Base-by-base conservation (phyloP, 202 grass and related monocot species). In the Setaria viridis region DNA sequence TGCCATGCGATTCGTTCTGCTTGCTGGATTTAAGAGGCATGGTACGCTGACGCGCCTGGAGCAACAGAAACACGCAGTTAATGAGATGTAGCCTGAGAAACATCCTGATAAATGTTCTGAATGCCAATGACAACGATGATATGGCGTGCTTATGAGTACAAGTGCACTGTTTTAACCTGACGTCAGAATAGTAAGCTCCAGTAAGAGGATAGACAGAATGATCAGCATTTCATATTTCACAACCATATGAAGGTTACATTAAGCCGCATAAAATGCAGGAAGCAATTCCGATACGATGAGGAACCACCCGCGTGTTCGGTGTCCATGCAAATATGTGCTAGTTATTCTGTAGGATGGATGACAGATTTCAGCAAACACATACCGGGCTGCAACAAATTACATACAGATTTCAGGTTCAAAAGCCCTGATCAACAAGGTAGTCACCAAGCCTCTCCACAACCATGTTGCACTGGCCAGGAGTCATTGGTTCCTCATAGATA, bases 401-500 rank as follows among this genome's bases (percentile, higher is more conserved):
- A 67, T 42, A n/a, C n/a, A 67, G 17, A 72, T 77, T 77, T 67
- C 17, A 43, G 29, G 32, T 62, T 88, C 56, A 92, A 43, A 84
- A 84, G 56, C 76, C 63, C 84, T 89, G 70, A 10, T 92, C 84
- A 67, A 89, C 6, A 72, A 92, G 90, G 58, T 89, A 89, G 57
- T 92, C 90, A 20, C 80, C 84, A 59, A 89, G 80, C 84, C 70
- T 89, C 87, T 89, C 76, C 35, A 89, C 80, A 56, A 87, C 71
- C 70, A 92, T 81, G 76, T 89, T 89, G 84, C 84, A 92, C 33
- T 82, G 76, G 11, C 76, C 87, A 78, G 80, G 64, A 84, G 84
- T 62, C 90, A 92, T 87, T 77, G 87, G 90, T 50, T 89, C 84
- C 12, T 92, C 87, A 2, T 81, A 89, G 8, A 87, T 77, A 39